Conservation (phyloP, 164 flowering plant genomes). For the Chloranthus sessilifolius region DNA sequence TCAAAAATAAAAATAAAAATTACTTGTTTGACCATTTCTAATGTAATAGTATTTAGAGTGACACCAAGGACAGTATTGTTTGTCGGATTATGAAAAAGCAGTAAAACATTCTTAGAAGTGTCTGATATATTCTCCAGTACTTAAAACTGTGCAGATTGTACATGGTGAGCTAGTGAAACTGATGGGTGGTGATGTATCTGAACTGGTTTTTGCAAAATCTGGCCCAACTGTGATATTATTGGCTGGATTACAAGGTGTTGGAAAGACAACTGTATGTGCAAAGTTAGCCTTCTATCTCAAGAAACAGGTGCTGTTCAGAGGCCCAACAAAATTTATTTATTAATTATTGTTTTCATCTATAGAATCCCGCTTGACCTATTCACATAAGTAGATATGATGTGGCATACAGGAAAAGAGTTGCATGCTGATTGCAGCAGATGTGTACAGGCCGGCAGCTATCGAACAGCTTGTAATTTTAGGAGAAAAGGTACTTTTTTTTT, state of each 20-base stretch:
- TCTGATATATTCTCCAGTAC: too few species aligned
- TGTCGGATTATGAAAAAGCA: too few species aligned
- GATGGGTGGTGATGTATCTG: conserved; percentile 99
- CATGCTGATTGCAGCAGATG: conserved; percentile 95
- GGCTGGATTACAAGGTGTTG: conserved; percentile 99
- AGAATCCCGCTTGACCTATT: conserved; percentile 1
- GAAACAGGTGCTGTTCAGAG: conserved; percentile 54
- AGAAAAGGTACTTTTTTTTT: conserved; percentile 52
- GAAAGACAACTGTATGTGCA: conserved; percentile 96
- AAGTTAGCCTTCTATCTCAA: conserved; percentile 87
- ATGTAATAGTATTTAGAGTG: too few species aligned
- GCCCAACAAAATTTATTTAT: neutral
- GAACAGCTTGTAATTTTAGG: conserved; percentile 94
- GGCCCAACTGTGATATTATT: conserved; percentile 78
- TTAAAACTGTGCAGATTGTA: conserved; percentile 56
- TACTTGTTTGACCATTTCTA: too few species aligned
- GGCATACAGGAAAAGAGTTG: conserved; percentile 77
- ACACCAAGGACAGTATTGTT: too few species aligned
- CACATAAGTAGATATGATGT: conserved; percentile 2
- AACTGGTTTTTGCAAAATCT: conserved; percentile 76
- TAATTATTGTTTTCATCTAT: neutral
- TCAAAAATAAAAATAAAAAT: too few species aligned
- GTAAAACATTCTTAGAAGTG: too few species aligned
- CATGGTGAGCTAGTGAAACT: conserved; percentile 84
- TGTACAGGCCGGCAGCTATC: conserved; percentile 98